phyloP scores from a whole-genome alignment of 1,284 basidiomycete species.

The Leccinum cinnamomeum region DNA sequence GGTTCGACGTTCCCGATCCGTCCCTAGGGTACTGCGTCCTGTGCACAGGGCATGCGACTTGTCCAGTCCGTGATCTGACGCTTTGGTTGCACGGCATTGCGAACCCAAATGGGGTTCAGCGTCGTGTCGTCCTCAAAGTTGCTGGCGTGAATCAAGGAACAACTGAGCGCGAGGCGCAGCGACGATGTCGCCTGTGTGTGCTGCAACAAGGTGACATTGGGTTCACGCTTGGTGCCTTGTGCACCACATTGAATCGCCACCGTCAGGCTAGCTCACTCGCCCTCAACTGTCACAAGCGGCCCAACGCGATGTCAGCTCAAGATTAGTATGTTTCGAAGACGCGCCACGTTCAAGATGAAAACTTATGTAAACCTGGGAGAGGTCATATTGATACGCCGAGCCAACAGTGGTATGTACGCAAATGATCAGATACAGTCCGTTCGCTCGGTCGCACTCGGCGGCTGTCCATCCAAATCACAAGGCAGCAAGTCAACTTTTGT shows the following conservation, averaged over 20 bases:
- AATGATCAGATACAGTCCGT: constrained; percentile 5
- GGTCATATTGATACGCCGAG: background rate
- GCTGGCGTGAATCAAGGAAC: constrained; percentile 13
- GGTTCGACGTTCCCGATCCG: constrained; percentile 19
- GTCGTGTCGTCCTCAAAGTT: constrained; percentile 9
- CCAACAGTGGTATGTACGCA: background rate
- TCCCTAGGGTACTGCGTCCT: constrained; percentile 11
- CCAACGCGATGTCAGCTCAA: constrained; percentile 9
- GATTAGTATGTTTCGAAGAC: constrained; percentile 8
- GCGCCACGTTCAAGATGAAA: background rate
- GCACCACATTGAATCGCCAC: constrained; percentile 8
- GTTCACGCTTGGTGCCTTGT: constrained; percentile 13
- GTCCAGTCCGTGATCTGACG: constrained; percentile 10
- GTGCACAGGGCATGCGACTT: constrained; percentile 1
- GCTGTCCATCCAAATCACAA: constrained; percentile 12
- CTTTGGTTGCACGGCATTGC: constrained; percentile 12
- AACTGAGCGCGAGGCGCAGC: background rate
- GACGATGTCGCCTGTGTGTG: constrained; percentile 3
- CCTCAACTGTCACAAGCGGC: constrained; percentile 14
- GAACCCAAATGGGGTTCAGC: constrained; percentile 15
- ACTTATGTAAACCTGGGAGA: constrained; percentile 2
- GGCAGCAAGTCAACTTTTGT: constrained; percentile 23
- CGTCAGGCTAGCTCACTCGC: background rate
- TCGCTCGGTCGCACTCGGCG: constrained; percentile 15
- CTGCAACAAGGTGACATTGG: constrained; percentile 17